phyloP scores from a whole-genome alignment of 1,284 basidiomycete species.

The Chalciporus sp. region DNA sequence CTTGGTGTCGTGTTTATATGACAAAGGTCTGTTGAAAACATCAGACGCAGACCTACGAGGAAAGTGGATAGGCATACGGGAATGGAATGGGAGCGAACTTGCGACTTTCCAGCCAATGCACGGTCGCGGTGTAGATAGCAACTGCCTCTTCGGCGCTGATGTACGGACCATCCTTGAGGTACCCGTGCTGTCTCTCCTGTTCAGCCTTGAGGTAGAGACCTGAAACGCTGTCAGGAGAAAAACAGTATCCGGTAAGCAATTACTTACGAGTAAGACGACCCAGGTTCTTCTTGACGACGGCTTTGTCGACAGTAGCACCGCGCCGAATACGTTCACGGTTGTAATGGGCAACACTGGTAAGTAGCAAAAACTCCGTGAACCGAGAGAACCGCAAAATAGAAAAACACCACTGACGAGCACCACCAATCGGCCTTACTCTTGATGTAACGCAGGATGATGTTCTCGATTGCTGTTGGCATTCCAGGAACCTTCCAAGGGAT shows the following conservation, averaged over 20 bases:
- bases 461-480: slow-evolving; percentile 98
- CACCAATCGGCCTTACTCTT: slow-evolving; percentile 99
- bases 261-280: slow-evolving; percentile 81
- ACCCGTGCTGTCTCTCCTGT: slow-evolving; percentile 95
- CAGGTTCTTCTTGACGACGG: slow-evolving; percentile 95
- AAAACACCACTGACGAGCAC: slow-evolving; percentile 75
- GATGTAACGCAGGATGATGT: slow-evolving; percentile 98
- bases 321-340: slow-evolving; percentile 94
- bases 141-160: slow-evolving; percentile 97
- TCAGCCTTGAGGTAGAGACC: slow-evolving; percentile 95
- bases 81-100: slow-evolving; percentile 98
- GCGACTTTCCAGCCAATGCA: slow-evolving; percentile 95
- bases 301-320: slow-evolving; percentile 99
- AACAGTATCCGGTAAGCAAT: slow-evolving; percentile 1
- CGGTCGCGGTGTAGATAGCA: slow-evolving; percentile 95
- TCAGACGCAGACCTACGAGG: not conserved
- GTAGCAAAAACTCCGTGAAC: not conserved
- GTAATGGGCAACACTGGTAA: slow-evolving; percentile 79
- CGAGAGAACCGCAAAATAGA: not conserved
- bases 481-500: slow-evolving; percentile 98
- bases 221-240: slow-evolving; percentile 27
- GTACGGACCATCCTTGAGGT: slow-evolving; percentile 96
- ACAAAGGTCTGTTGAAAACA: slow-evolving; percentile 65
- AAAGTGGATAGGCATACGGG: slow-evolving; percentile 58
- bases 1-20: slow-evolving; percentile 98